Evolutionary conservation across 2,329 filamentous ascomycete species (phyloP), one percentile per base, ranked within the genome.

Genomic region (Aspergillus felis): DNA sequence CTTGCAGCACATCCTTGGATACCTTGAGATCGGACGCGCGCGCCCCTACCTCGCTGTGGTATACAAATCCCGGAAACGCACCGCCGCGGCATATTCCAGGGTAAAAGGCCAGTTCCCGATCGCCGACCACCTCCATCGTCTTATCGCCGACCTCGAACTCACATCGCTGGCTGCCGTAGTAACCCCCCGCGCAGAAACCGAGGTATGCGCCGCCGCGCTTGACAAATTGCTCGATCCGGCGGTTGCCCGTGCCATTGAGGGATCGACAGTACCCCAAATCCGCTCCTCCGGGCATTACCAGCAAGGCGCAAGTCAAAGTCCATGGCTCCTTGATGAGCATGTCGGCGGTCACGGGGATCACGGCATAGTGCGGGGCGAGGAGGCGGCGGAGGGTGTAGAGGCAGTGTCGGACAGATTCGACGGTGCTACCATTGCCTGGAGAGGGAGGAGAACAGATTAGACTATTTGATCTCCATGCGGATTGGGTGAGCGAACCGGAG

Each of bases 231-330:
- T 82, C 80, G 72, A 99, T 97, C 63, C 85, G 84, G 38, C 88
- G 83, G 73, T 97, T 99, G 1, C 93, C 94, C 53, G 86, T 81
- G 38, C 94, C 94, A 72, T 97, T 94, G 61, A 99, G 82, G 2
- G 86, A 87, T 28, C 89, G 87, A 74, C 92, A 96, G 74, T 97
- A 99, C 51, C 89, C 91, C 53, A 95, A 81, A 70, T 99, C 94
- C n/a, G 91, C 93, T 32, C 94, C 94, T 24, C 94, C 94, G 1
- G 94, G 94, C 53, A 99, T 86, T 2, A 97, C 92, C 6, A 99
- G 83, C 9, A 97, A 82, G 0, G 92, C 91, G 72, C 93, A 97
- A 2, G 91, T 89, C 3, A 88, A 79, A 1, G 86, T 83, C 94
- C 94, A 99, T 12, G 94, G 94, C 73, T 99, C 94, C 64, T 92